Conservation (phyloP, 345 rosid genomes). For the Populus davidiana region DNA sequence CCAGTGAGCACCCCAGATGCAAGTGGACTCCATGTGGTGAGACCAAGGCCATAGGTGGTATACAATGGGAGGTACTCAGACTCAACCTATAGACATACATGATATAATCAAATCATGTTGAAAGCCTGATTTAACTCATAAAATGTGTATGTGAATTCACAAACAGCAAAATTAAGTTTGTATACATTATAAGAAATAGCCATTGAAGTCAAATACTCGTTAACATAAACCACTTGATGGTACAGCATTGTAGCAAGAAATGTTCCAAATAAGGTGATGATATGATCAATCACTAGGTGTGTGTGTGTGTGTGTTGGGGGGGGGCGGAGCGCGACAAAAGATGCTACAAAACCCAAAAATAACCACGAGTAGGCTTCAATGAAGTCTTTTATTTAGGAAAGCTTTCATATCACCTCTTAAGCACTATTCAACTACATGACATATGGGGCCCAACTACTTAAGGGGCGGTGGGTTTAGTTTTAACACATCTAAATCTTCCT, state of each 20-base stretch:
- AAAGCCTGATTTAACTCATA: no score
- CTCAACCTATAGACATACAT: slow-evolving; percentile 61
- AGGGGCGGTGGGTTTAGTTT: background rate
- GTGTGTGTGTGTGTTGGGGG: no score
- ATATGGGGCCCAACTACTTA: background rate
- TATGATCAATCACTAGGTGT: background rate
- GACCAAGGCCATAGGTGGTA: slow-evolving; percentile 82
- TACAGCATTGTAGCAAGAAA: no score
- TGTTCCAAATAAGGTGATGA: background rate
- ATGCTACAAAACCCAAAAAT: background rate
- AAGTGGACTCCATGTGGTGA: slow-evolving; percentile 98
- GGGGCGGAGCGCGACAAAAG: background rate
- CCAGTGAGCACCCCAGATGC: slow-evolving; percentile 98
- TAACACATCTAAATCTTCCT: background rate
- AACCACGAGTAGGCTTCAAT: background rate
- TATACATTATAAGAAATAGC: no score
- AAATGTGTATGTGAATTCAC: no score
- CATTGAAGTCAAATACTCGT: no score
- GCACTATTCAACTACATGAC: background rate
- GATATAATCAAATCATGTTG: no score
- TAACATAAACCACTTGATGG: no score
- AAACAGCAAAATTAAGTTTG: no score
- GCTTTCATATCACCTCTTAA: background rate
- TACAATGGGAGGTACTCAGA: slow-evolving; percentile 84
- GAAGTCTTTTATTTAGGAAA: background rate